Base-by-base conservation (phyloP, 139 green algal genomes). In the Marvania coccoides region DNA sequence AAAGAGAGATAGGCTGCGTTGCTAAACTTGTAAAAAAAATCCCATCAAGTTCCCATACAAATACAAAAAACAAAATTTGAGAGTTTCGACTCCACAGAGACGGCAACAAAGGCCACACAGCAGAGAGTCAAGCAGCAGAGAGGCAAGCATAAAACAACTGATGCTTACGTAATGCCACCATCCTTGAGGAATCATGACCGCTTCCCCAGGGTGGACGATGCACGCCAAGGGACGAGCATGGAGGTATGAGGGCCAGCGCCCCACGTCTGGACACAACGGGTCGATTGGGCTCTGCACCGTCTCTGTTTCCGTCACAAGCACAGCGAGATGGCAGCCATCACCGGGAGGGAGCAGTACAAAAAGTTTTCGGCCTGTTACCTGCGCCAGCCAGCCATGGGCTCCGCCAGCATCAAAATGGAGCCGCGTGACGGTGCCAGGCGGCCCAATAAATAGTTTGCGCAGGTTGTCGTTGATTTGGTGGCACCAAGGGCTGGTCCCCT, bases 121-220 rank as follows among this genome's bases (percentile, higher is more conserved):
- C n/a, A n/a, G n/a, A n/a, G n/a, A n/a, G n/a, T n/a, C n/a, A n/a
- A n/a, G n/a, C n/a, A n/a, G n/a, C n/a, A n/a, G n/a, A n/a, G n/a
- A n/a, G n/a, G n/a, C n/a, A n/a, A n/a, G n/a, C n/a, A n/a, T n/a
- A n/a, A n/a, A n/a, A n/a, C n/a, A n/a, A n/a, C n/a, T n/a, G n/a
- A n/a, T n/a, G n/a, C n/a, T n/a, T n/a, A n/a, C n/a, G 36, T 72
- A 76, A 23, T 76, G 69, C 69, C 69, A 76, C 69, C 69, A 76
- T 37, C 69, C 62, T 10, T 67, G n/a, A 3, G 69, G 69, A 33
- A 73, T 65, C 15, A 76, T 8, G 3, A 72, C 6, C 38, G 69
- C 47, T 34, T 72, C 61, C 9, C 69, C 69, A 9, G 66, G n/a
- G 14, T 71, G 5, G 35, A 76, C 3, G 15, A 73, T 55, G 34